phyloP scores from a whole-genome alignment of 139 green algal species.

The Coccomyxa sp. region DNA sequence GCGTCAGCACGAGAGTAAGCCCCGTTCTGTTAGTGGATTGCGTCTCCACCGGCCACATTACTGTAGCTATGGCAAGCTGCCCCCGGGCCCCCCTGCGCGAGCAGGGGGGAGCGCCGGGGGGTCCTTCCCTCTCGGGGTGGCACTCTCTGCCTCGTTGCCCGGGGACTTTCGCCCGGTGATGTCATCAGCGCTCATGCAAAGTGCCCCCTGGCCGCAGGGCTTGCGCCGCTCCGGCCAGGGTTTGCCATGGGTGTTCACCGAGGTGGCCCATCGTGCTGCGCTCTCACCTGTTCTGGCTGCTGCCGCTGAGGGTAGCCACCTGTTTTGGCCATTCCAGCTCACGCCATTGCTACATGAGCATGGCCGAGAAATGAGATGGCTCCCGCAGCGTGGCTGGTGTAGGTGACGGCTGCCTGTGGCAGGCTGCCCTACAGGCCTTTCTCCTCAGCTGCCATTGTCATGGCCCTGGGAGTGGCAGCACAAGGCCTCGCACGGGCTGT shows the following conservation, averaged over 20 bases:
- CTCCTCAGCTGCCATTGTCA: no score
- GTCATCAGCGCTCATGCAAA: slow-evolving; percentile 16
- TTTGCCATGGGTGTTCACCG: slow-evolving; percentile 38
- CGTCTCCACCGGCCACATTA: slow-evolving; percentile 91
- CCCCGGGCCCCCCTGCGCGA: slow-evolving; percentile 36
- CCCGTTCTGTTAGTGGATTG: slow-evolving; percentile 91
- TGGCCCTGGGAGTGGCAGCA: no score
- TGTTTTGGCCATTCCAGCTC: no score
- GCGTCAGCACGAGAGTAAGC: slow-evolving; percentile 97
- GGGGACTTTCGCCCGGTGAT: slow-evolving; percentile 97
- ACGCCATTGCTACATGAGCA: no score
- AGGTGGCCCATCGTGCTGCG: slow-evolving; percentile 80
- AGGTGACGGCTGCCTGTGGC: no score
- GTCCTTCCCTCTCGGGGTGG: slow-evolving; percentile 85
- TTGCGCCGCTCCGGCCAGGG: slow-evolving; percentile 12
- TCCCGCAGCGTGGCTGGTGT: no score
- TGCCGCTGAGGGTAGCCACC: no score
- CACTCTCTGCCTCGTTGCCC: slow-evolving; percentile 95
- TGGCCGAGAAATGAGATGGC: no score
- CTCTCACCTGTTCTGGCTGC: slow-evolving; percentile 13
- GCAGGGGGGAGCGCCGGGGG: slow-evolving; percentile 29
- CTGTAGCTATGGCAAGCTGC: slow-evolving; percentile 96
- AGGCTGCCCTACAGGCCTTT: no score
- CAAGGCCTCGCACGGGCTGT: no score
- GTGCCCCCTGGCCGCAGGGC: slow-evolving; percentile 39